phyloP scores from a whole-genome alignment of 768 basidiomycete genomes.

The Crassisporium funariophilum region DNA sequence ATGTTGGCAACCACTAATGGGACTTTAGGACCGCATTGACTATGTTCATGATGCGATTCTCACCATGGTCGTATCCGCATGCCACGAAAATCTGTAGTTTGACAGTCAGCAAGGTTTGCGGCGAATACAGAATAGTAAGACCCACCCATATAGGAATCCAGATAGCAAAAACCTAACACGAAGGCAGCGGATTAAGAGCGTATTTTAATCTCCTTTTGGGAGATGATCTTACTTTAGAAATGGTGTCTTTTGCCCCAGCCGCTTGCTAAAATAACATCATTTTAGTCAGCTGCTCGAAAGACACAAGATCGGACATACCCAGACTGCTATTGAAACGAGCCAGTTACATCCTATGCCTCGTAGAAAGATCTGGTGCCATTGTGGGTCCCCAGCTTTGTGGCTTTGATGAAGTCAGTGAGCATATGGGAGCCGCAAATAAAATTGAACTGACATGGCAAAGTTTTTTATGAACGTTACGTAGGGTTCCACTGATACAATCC shows the following conservation, averaged over 20 bases:
- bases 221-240: constrained; percentile 55
- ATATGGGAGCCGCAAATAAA: background rate
- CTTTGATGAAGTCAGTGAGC: constrained; percentile 32
- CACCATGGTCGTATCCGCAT: constrained; percentile 72
- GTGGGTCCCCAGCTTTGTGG: constrained; percentile 61
- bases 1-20: constrained; percentile 69
- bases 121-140: constrained; percentile 3
- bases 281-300: background rate
- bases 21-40: background rate
- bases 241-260: constrained; percentile 62
- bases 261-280: constrained; percentile 54
- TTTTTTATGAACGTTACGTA: constrained; percentile 53
- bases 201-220: background rate
- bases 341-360: constrained; percentile 78
- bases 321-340: constrained; percentile 73
- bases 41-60: constrained; percentile 8
- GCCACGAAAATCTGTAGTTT: constrained; percentile 62
- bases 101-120: background rate
- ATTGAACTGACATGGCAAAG: constrained; percentile 64
- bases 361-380: constrained; percentile 74
- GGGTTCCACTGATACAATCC: constrained; percentile 58
- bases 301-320: constrained; percentile 47
- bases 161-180: constrained; percentile 55
- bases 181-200: background rate
- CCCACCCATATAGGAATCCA: constrained; percentile 80